Evolutionary conservation across 495 filamentous ascomycete genomes (phyloP), one percentile per base, ranked within the genome.

Genomic region (Aspergillus sclerotiicarbonarius): DNA sequence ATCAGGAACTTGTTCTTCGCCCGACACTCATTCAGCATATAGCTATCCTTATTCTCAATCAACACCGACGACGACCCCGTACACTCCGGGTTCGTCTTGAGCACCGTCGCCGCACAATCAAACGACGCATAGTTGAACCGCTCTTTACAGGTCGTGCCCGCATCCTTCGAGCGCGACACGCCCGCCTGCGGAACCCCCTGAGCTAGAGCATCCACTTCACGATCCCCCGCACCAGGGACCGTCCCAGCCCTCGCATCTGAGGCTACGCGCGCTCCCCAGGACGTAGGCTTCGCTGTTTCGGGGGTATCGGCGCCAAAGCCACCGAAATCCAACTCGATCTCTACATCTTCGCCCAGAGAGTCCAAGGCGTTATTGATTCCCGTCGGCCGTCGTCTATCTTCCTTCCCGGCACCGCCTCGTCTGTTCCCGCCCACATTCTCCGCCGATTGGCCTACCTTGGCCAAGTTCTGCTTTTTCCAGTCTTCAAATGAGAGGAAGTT

Each of bases 401-500:
- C 75, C 32, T 75, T 71, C 4, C 69, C 68, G 21, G 67, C 63
- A 37, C 71, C 77, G 56, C 63, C 63, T 0, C 67, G 71, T 53
- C 74, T 61, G 44, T 63, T 68, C 13, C 71, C 69, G 30, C 84
- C 87, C 29, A 91, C 80, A 62, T 87, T 83, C 55, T 94, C 86
- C 8, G 84, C 85, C 19, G 92, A 92, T 65, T 95, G 92, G 3
- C 91, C 94, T 4, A 84, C 87, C 65, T 90, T 90, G 33, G 86
- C 90, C 12, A 97, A 77, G 71, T 96, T 96, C 77, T 92, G 90
- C 65, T 89, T 90, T 75, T 95, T 97, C 94, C 94, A 98, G 62
- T 98, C 93, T 66, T 97, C 94, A 64, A 98, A 98, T 0, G 94
- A 97, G 51, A 98, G 87, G 67, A 98, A 98, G 31, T 90, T 87